Base-by-base conservation (phyloP, 2,329 filamentous ascomycete species). In the Arthrobotrys sinensis region DNA sequence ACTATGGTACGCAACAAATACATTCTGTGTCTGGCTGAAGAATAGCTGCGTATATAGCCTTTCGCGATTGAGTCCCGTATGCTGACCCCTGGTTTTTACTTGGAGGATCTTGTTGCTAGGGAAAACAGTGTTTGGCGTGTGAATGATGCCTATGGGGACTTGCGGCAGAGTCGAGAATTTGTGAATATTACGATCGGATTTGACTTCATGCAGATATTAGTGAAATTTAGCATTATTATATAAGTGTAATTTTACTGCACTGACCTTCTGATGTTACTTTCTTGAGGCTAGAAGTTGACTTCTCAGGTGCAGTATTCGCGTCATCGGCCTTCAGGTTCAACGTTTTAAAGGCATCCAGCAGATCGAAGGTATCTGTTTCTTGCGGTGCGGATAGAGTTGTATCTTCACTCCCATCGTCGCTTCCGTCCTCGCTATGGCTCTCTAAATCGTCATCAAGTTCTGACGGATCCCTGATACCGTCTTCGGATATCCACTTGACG, bases 281-380 rank as follows among this genome's bases (percentile, higher is more conserved):
- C 21, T 24, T 32, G 36, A 50, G 43, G 3, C 19, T 38, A 0
- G 43, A 2, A 10, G 16, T 2, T 10, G 12, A 3, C 24, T 36
- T 4, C 24, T 66, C 7, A 24, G 12, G 24, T 11, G 11, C 19
- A 21, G 14, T 2, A 14, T 45, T 16, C 6, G 10, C 28, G 16
- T 24, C 16, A 4, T 36, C 32, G 4, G 19, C 8, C 48, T 34
- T 57, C 10, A 73, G 48, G 3, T 40, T 40, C 8, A 76, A 32
- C 0, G 72, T 69, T 36, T 69, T 76, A 28, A 76, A 76, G 0
- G 64, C 46, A 11, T 76, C 64, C 11, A 76, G 38, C 1, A 76
- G 57, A 19, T 76, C 72, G 12, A 76, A 76, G 6, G 72, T 76
- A 40, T 76, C 65, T 6, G 53, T 63, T 14, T 64, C 55, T 14